Base-by-base conservation (phyloP, 345 rosid genomes). In the Murraya koenigii region DNA sequence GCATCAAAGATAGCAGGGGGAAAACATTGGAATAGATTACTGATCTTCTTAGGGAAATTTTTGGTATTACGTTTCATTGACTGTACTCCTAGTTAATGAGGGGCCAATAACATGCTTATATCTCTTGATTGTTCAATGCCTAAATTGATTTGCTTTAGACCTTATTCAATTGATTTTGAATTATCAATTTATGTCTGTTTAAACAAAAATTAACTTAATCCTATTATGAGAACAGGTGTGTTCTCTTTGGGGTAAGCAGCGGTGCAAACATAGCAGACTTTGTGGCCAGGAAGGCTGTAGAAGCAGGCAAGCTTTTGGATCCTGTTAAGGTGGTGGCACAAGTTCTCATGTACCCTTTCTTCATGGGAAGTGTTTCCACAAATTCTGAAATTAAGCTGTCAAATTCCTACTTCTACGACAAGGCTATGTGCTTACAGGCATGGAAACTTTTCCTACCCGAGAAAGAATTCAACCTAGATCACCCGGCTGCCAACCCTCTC, bases 321-420 rank as follows among this genome's bases (percentile, higher is more conserved):
- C 98, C 97, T 32, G 88, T 96, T 11, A 96, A 92, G 88, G 97
- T 92, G 69, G 97, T 92, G 9, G 97, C 98, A 11, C 99, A 94
- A 85, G 94, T 96, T 68, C 83, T 94, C 80, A 87, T 96, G 95
- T 90, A 90, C 82, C 97, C 98, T 7, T 96, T 94, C 77, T 96
- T 94, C 84, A 88, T 87, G 6, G 99, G 99, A 44, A 94, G 88
- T 68, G 77, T 85, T 56, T 97, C 97, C 19, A 94, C 93, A 1
- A 89, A 86, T 36, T 96, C 97, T 1, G 97, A 96, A 70, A 85
- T 87, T 76, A 91, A 89, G 86, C 84, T 92, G 32, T 88, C 97
- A 68, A 96, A 91, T 82, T 89, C 95, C 36, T 92, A 92, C 87
- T 89, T 94, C 78, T 94, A 87, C 20, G 95, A 94, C 81, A 96